Conservation (phyloP, 495 filamentous ascomycete species). For the Usnea hakonensis region DNA sequence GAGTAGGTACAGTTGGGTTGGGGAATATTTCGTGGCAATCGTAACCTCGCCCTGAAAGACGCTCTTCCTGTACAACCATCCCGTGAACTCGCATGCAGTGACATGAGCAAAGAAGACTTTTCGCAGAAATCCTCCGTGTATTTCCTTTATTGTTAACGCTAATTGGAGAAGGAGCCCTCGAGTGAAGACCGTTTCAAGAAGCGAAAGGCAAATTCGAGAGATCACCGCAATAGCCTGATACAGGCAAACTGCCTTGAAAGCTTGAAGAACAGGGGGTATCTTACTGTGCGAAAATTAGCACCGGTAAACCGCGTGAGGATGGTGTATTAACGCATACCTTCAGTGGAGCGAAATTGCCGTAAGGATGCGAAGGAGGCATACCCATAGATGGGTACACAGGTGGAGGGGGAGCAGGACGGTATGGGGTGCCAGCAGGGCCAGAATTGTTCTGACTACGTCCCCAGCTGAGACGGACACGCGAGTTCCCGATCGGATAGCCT, state of each 20-base stretch:
- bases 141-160: constrained; percentile 24
- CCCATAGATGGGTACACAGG: constrained; percentile 81
- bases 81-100: constrained; percentile 16
- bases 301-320: not conserved
- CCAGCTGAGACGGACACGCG: constrained; percentile 93
- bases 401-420: constrained; percentile 89
- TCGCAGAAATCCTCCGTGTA: constrained; percentile 21
- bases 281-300: constrained; percentile 20
- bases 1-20: constrained; percentile 21
- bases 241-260: constrained; percentile 17
- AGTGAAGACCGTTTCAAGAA: constrained; percentile 23
- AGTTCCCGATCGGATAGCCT: constrained; percentile 98
- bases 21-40: constrained; percentile 16
- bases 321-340: constrained; percentile 48
- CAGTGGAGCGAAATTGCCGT: constrained; percentile 65
- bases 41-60: constrained; percentile 16
- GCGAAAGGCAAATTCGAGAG: constrained; percentile 21
- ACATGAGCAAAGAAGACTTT: constrained; percentile 20
- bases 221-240: constrained; percentile 10
- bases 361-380: constrained; percentile 66
- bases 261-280: constrained; percentile 21
- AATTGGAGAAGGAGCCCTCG: constrained; percentile 35
- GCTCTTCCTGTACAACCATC: constrained; percentile 14
- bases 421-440: constrained; percentile 91
- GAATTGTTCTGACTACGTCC: constrained; percentile 99